These are phyloP conservation scores for Moniliella sp. DNA, from an alignment of 1,284 basidiomycete genomes.

Conservation along the genomic window DNA sequence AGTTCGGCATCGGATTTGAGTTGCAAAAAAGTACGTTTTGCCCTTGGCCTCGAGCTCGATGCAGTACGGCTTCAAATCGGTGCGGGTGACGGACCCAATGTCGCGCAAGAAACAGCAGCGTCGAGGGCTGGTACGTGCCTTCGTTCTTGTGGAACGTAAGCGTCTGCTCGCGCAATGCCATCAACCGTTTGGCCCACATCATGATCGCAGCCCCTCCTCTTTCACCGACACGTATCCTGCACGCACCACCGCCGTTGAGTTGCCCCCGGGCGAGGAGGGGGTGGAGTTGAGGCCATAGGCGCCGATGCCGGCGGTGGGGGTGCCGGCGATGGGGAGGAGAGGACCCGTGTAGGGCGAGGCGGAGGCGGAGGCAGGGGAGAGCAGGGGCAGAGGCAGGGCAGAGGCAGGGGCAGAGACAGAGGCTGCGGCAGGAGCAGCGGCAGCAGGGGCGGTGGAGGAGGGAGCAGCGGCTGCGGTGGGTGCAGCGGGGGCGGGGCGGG, in stretches of 20 bases:
- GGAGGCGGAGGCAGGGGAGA: too few relatives aligned
- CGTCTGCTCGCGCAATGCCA: conserved; percentile 61
- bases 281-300: too few relatives aligned
- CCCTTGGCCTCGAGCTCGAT: conserved; percentile 55
- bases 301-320: too few relatives aligned
- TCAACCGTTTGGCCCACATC: conserved; percentile 79
- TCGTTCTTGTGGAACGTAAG: conserved; percentile 77
- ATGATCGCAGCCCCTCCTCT: conserved; percentile 43
- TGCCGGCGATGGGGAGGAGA: too few relatives aligned
- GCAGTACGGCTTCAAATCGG: conserved; percentile 78
- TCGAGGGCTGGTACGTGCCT: conserved; percentile 51
- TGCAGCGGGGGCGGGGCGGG: too few relatives aligned
- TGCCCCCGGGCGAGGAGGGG: not conserved
- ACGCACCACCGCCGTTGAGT: conserved; percentile 5
- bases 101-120: conserved; percentile 52
- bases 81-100: conserved; percentile 66
- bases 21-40: conserved; percentile 49
- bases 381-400: too few relatives aligned
- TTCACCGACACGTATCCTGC: conserved; percentile 31
- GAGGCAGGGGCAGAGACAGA: too few relatives aligned
- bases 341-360: too few relatives aligned
- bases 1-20: conserved; percentile 83
- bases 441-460: too few relatives aligned
- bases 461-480: too few relatives aligned
- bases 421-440: too few relatives aligned